Conservation (phyloP, 257 asterid species). For the Rubia yunnanensis region DNA sequence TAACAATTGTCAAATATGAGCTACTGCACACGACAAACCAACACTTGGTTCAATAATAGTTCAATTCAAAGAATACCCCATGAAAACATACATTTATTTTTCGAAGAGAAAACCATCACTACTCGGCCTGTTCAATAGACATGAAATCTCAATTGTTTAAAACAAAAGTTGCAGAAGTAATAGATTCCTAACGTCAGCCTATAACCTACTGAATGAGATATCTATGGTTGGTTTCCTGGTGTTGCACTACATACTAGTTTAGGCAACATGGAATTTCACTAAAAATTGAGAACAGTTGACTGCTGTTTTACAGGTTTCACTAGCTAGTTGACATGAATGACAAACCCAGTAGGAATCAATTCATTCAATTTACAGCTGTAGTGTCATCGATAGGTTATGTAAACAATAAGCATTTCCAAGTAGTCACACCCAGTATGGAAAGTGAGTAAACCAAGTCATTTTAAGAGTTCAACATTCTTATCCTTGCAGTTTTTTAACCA, state of each 20-base stretch:
- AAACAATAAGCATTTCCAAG: background rate
- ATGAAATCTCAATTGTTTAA: too few species aligned
- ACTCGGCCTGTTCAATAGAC: background rate
- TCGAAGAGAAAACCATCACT: background rate
- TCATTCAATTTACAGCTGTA: background rate
- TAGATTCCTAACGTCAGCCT: background rate
- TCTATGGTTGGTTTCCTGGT: background rate
- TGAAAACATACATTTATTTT: background rate
- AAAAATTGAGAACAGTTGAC: slow-evolving; percentile 2
- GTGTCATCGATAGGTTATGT: background rate
- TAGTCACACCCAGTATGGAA: background rate
- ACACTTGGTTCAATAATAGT: too few species aligned
- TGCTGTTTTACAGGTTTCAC: background rate
- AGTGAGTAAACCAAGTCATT: background rate
- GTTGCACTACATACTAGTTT: background rate
- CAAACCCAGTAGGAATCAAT: background rate
- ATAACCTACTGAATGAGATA: background rate
- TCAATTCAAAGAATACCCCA: too few species aligned
- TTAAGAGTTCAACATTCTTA: background rate
- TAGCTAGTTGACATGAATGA: background rate
- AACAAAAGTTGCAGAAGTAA: background rate
- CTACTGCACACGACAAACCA: too few species aligned
- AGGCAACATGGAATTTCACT: too few species aligned
- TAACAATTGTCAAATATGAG: background rate
- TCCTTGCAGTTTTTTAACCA: background rate